Percentiles rank a stretch among this genome's conserved stretches.
Evolutionary conservation across 2,329 filamentous ascomycete genomes (phyloP).

Genomic region (Emergomyces orientalis): DNA sequence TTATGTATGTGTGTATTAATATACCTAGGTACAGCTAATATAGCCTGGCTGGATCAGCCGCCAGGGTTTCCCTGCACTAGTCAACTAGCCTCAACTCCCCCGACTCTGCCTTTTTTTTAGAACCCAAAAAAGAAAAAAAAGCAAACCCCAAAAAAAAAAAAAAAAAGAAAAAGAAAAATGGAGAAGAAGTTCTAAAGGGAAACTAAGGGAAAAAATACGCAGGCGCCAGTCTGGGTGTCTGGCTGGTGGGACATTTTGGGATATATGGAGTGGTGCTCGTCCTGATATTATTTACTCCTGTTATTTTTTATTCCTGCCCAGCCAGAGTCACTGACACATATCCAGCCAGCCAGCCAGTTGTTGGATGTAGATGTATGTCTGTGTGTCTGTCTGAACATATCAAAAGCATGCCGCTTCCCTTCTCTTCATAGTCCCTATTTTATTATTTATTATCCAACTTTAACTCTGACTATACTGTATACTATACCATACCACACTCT

Average conservation of each 20-base stretch:
- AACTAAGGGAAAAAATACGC: neutral
- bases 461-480: no score
- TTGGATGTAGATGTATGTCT: neutral
- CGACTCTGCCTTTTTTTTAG: neutral
- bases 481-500: no score
- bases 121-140: neutral
- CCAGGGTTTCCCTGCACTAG: slow-evolving; percentile 3
- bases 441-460: neutral
- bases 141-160: neutral
- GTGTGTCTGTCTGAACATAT: neutral
- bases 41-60: slow-evolving; percentile 2
- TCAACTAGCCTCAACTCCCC: neutral
- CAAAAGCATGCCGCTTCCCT: neutral
- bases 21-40: neutral
- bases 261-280: neutral
- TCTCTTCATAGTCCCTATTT: neutral
- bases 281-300: neutral
- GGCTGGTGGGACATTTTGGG: neutral
- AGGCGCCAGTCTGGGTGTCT: no score
- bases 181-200: neutral
- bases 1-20: no score
- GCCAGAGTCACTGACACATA: neutral
- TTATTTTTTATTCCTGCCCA: neutral
- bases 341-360: no score
- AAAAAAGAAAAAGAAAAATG: neutral